Evolutionary conservation across 192 early-diverging fungal species (phyloP).

Genomic region (Rhizoclosmatium globosum): DNA sequence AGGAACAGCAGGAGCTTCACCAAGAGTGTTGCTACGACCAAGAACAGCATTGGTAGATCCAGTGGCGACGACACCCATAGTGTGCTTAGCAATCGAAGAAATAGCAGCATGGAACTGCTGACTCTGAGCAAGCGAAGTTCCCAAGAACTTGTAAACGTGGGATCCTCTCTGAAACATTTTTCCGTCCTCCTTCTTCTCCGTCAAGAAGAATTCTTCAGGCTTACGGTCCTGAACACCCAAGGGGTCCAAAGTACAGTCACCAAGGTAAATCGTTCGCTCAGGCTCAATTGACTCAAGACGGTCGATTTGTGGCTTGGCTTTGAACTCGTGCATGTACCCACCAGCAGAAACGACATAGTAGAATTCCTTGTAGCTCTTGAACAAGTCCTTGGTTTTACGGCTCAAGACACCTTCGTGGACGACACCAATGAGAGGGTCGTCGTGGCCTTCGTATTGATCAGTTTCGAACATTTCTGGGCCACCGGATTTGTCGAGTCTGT

Average conservation of each 20-base stretch:
- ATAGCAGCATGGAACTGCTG: conserved; percentile 28
- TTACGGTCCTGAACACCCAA: conserved; percentile 27
- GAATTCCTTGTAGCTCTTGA: conserved; percentile 27
- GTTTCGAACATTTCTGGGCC: conserved; percentile 32
- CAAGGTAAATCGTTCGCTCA: conserved; percentile 18
- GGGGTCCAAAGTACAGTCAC: conserved; percentile 24
- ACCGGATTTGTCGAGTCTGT: conserved; percentile 13
- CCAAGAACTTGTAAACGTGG: conserved; percentile 20
- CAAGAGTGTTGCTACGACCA: neutral
- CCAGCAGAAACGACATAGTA: conserved; percentile 36
- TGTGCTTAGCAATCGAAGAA: conserved; percentile 12
- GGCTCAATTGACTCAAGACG: conserved; percentile 7
- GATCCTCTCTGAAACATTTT: conserved; percentile 15
- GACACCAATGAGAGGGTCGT: conserved; percentile 29
- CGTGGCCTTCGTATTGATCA: conserved; percentile 28
- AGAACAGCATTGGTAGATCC: conserved; percentile 13
- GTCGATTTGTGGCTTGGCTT: conserved; percentile 10
- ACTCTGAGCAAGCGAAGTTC: neutral
- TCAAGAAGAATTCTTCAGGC: conserved; percentile 32
- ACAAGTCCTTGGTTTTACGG: conserved; percentile 23
- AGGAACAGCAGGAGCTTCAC: neutral
- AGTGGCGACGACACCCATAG: conserved; percentile 24
- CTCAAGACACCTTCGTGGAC: conserved; percentile 30
- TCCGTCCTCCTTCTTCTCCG: conserved; percentile 28
- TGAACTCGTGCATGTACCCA: conserved; percentile 37